A percentile compares a stretch with the other conserved stretches of the same genome.
Conservation (phyloP, 176 grass and related monocot species). For the Alopecurus myosuroides region DNA sequence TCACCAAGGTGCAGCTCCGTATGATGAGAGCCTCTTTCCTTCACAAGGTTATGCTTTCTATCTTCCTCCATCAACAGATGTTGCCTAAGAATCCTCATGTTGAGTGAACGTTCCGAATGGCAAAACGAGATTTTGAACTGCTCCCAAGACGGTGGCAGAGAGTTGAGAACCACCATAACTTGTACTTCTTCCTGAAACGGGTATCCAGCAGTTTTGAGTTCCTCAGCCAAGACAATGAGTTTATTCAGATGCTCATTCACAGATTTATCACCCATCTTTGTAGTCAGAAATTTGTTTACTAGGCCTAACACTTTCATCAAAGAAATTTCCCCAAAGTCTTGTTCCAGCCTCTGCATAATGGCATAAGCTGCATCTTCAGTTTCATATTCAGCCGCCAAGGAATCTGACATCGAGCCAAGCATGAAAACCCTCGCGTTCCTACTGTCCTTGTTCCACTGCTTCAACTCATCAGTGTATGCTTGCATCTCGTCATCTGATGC, state of each 20-base stretch:
- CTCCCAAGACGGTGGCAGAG: too few species aligned
- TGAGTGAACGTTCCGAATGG: too few species aligned
- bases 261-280: neutral
- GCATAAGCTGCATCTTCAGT: accelerated
- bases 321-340: neutral
- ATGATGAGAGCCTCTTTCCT: too few species aligned
- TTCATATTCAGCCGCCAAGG: neutral
- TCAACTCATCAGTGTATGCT: neutral
- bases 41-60: too few species aligned
- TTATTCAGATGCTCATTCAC: neutral
- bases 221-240: neutral
- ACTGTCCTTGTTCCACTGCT: neutral
- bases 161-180: too few species aligned
- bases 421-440: neutral
- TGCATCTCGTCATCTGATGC: neutral
- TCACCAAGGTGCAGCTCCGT: neutral
- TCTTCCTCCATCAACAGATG: too few species aligned
- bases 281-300: neutral
- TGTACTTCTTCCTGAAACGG: too few species aligned
- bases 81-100: too few species aligned
- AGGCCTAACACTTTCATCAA: neutral
- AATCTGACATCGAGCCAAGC: neutral
- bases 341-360: neutral
- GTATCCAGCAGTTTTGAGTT: neutral
- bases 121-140: too few species aligned